Evolutionary conservation across 768 basidiomycete species (phyloP).

Genomic region (Trametopsis cervina): DNA sequence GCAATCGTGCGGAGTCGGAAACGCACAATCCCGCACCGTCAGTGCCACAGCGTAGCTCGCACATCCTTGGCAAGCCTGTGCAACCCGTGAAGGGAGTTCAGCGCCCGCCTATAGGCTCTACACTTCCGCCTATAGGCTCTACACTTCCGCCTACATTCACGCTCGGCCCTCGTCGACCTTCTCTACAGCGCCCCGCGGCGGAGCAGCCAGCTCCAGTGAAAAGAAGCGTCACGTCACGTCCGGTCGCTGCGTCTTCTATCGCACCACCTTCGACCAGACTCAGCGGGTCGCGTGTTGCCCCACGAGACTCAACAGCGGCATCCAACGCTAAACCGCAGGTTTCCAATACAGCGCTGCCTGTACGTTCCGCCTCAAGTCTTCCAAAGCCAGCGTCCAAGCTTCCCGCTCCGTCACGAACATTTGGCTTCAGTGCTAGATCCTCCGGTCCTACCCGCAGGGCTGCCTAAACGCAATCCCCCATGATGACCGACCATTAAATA

Average conservation of each 20-base stretch:
- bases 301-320: neutral
- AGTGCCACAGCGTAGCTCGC: neutral
- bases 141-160: neutral
- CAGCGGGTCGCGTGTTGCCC: neutral
- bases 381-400: conserved; percentile 19
- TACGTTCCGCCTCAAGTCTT: conserved; percentile 11
- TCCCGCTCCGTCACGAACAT: conserved; percentile 10
- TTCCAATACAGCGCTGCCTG: conserved; percentile 4
- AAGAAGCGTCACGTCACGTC: neutral
- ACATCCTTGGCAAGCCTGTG: neutral
- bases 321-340: neutral
- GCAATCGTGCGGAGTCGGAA: neutral
- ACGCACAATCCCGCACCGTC: neutral
- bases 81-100: neutral
- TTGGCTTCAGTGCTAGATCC: neutral
- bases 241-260: neutral
- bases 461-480: no score
- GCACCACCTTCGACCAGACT: neutral
- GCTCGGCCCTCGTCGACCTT: neutral
- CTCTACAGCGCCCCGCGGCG: neutral
- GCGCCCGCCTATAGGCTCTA: neutral
- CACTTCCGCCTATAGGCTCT: neutral
- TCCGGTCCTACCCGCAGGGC: neutral
- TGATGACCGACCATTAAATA: neutral
- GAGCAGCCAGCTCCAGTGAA: neutral